Base-by-base conservation (phyloP, 2,329 filamentous ascomycete genomes). In the Fusarium dlaminii region DNA sequence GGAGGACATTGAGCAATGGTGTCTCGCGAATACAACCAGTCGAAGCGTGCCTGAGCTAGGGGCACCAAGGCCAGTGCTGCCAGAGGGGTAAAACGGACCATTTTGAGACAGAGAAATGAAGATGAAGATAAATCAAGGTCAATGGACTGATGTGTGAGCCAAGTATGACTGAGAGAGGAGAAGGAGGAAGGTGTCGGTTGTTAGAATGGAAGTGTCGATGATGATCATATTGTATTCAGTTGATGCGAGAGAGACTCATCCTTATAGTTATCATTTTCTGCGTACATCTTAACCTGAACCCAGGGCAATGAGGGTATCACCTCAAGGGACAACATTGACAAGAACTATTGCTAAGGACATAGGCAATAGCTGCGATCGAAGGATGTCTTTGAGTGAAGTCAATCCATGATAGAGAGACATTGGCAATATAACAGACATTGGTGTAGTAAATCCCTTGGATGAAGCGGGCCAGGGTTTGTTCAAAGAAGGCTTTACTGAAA, bases 1-100 rank as follows among this genome's bases (percentile, higher is more conserved):
- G 81, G 77, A 46, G 80, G 81, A 56, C 79, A 82, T 52, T 79
- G 75, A 9, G 76, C 63, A n/a, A 58, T 61, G 22, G 72, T 61
- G 20, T 66, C 68, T 52, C 74, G 75, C 30, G 72, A 43, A 14
- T 71, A 63, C 24, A 78, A 55, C 37, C 73, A 70, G 36, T 72
- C 70, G 39, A 78, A 71, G 22, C 72, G 75, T 48, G 80, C 81
- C 24, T 80, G 73, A 12, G 72, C 72, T n/a, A 79, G 29, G 43
- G 77, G 64, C 24, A 75, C 73, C 42, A 79, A 65, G 36, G 76
- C 79, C 69, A 83, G 61, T 34, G 77, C 30, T 52, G 77, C 75
- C 72, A 76, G 76, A 22, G 77, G 64, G 39, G 77, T 27, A 55
- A 77, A 63, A 49, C 71, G 78, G 64, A 78, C 71, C 79, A 81